These are phyloP conservation scores for Trichosporon faecale DNA, from an alignment of 1,284 basidiomycete species.

Conservation along the genomic window DNA sequence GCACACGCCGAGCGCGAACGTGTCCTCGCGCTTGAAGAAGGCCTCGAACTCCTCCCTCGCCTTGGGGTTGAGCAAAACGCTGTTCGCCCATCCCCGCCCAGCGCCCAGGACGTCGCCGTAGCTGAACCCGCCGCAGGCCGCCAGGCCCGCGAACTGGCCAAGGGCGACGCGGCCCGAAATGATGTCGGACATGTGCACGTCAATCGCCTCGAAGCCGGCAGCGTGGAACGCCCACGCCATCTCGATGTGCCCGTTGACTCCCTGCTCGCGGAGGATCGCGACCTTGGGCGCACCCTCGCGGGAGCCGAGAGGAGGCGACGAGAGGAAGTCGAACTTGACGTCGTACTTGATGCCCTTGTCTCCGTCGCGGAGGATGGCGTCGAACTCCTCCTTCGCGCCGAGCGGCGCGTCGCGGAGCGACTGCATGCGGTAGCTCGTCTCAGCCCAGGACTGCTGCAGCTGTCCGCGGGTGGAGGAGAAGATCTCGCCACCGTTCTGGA, in stretches of 20 bases:
- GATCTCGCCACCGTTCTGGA: conserved; percentile 58
- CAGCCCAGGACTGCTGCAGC: conserved; percentile 85
- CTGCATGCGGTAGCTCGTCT: conserved; percentile 93
- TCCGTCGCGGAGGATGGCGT: conserved; percentile 67
- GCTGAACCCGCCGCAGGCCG: conserved; percentile 96
- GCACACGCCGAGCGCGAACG: conserved; percentile 92
- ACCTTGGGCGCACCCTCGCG: conserved; percentile 70
- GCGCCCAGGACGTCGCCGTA: conserved; percentile 98
- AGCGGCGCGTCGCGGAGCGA: conserved; percentile 77
- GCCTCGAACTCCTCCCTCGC: conserved; percentile 70
- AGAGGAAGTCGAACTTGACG: conserved; percentile 61
- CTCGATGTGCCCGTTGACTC: conserved; percentile 96
- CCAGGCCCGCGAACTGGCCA: conserved; percentile 74
- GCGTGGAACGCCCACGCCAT: conserved; percentile 97
- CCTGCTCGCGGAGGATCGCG: conserved; percentile 94
- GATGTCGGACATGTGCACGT: conserved; percentile 98
- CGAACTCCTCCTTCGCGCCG: conserved; percentile 77
- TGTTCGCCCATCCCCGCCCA: conserved; percentile 96
- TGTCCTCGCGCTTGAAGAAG: conserved; percentile 77
- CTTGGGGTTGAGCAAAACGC: conserved; percentile 73
- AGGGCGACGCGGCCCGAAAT: conserved; percentile 69
- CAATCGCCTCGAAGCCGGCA: conserved; percentile 90
- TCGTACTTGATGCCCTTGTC: conserved; percentile 71
- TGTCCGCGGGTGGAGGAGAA: conserved; percentile 66
- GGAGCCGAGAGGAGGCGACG: conserved; percentile 36